These are phyloP conservation scores for Teunomyces tritomae DNA, from an alignment of 805 yeast species.

Conservation along the genomic window DNA sequence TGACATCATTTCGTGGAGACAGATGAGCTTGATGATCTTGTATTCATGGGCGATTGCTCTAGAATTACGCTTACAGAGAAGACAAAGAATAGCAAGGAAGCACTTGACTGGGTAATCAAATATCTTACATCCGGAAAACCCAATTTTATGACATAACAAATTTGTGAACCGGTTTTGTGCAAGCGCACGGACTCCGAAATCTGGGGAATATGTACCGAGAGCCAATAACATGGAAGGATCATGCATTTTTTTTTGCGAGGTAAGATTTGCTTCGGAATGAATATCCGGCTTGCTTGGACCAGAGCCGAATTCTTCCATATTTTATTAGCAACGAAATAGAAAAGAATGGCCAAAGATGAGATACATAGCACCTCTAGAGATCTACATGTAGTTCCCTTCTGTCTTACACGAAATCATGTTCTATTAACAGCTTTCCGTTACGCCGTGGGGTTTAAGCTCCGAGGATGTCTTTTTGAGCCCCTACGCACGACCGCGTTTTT, in stretches of 20 bases:
- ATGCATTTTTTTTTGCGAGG: not conserved
- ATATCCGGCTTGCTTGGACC: constrained; percentile 1
- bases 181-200: constrained; percentile 13
- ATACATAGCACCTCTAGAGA: too few species aligned
- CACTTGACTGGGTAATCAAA: not conserved
- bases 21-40: not conserved
- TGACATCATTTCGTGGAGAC: not conserved
- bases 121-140: not conserved
- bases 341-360: too few species aligned
- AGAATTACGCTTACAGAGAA: not conserved
- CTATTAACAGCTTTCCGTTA: not conserved
- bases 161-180: not conserved
- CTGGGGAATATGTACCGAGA: constrained; percentile 12
- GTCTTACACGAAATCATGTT: too few species aligned
- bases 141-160: not conserved
- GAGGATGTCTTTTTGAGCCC: constrained; percentile 2
- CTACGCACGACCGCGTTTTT: constrained; percentile 2
- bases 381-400: too few species aligned
- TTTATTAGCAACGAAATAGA: not conserved
- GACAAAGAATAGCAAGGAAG: not conserved
- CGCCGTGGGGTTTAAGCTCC: not conserved
- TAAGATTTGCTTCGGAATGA: constrained; percentile 1
- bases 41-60: not conserved
- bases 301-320: not conserved
- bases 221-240: constrained; percentile 2